Evolutionary conservation across 208 protist genomes (phyloP).

Genomic region (Trypanosoma mega): DNA sequence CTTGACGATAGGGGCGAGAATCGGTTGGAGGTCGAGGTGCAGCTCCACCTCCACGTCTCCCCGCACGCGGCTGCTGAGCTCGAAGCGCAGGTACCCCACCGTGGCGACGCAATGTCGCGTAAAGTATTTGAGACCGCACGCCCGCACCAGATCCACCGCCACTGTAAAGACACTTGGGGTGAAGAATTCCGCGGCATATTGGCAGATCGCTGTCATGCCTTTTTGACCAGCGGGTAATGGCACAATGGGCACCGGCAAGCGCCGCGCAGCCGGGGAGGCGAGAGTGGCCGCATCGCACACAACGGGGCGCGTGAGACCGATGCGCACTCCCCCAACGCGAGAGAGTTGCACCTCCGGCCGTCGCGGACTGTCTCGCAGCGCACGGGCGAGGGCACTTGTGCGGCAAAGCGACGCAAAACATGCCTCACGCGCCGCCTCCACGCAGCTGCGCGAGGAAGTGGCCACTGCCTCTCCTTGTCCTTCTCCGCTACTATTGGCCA

Average conservation of each 20-base stretch:
- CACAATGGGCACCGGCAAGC: too few species aligned
- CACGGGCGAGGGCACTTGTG: slow-evolving; percentile 42
- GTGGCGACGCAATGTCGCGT: slow-evolving; percentile 51
- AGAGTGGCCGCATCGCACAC: slow-evolving; percentile 39
- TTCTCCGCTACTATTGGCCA: neutral
- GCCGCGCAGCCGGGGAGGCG: slow-evolving; percentile 27
- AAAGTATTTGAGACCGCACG: slow-evolving; percentile 39
- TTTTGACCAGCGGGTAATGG: too few species aligned
- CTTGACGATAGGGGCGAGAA: slow-evolving; percentile 14
- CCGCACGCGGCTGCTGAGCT: slow-evolving; percentile 47
- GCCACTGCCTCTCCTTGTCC: neutral
- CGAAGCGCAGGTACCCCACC: slow-evolving; percentile 56
- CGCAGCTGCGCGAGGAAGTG: neutral
- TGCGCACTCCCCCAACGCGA: slow-evolving; percentile 8
- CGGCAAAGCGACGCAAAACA: slow-evolving; percentile 40
- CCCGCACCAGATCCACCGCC: slow-evolving; percentile 44
- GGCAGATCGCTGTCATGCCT: slow-evolving; percentile 20
- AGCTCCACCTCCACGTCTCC: slow-evolving; percentile 55
- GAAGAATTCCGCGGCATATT: slow-evolving; percentile 38
- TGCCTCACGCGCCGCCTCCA: slow-evolving; percentile 23
- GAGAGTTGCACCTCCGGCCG: slow-evolving; percentile 43
- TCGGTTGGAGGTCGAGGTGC: slow-evolving; percentile 37
- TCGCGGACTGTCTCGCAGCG: slow-evolving; percentile 34
- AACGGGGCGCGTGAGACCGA: slow-evolving; percentile 56
- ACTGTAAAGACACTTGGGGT: slow-evolving; percentile 38